Base-by-base conservation (phyloP, 352 stramenopile genomes). In the Pythium scleroteichum region DNA sequence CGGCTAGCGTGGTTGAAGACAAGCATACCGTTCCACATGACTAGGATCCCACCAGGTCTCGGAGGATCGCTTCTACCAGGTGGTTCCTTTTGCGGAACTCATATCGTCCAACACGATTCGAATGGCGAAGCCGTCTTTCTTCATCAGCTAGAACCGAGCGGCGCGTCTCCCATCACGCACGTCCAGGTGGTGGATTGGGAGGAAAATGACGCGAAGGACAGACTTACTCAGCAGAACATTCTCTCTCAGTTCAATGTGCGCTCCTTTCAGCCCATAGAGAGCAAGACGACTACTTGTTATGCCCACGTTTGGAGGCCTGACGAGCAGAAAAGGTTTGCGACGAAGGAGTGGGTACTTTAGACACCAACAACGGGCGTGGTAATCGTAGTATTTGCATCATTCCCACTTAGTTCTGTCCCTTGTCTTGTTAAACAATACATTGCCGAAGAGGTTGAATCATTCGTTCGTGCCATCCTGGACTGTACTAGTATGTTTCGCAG, bases 1-100 rank as follows among this genome's bases (percentile, higher is more conserved):
- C 68, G 58, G 19, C 42, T 75, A 41, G 63, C 68, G 29, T 75
- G 68, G 63, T 47, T 69, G n/a, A 55, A 58, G 22, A 58, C 46
- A 13, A 47, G 44, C 20, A 27, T 46, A 27, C 8, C 68, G 23
- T 75, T 69, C 40, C 47, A 72, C 53, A 53, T 72, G 58, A 44
- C 70, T 14, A 23, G 13, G 9, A 22, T 44, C 8, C 68, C 68
- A 3, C 59, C 68, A 7, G 38, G 29, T 5, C 40, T 69, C 0
- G 64, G 45, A 8, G 63, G 63, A 0, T 17, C 14, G 1, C 12
- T 58, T 23, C 1, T 52, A 0, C 17, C n/a, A 16, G 32, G 53
- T 26, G 35, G 24, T 7, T 20, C 35, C 9, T 75, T 72, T 44
- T 72, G 68, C 20, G 68, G 68, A 3, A 53, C 58, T 7, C 44